These are phyloP conservation scores for Penicillium thymicola DNA, from an alignment of 2,329 filamentous ascomycete genomes.

Conservation along the genomic window DNA sequence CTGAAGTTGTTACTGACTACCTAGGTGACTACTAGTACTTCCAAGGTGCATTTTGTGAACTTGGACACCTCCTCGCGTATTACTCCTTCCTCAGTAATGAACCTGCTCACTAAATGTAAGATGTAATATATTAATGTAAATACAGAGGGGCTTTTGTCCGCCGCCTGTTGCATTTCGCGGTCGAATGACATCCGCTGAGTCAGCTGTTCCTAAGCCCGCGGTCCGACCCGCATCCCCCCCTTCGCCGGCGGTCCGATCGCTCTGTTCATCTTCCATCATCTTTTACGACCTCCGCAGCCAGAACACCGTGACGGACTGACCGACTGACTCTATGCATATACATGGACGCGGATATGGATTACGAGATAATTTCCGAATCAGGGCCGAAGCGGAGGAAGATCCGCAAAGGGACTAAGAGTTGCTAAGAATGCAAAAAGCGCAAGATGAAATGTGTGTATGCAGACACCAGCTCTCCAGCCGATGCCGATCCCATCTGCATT, in stretches of 20 bases:
- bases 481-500: conserved; percentile 5
- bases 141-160: neutral
- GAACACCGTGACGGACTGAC: neutral
- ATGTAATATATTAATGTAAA: neutral
- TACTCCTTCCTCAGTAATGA: too few species aligned
- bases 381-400: conserved; percentile 7
- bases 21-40: too few species aligned
- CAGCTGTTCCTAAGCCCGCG: neutral
- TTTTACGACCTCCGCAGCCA: neutral
- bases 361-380: neutral
- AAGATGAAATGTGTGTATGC: conserved; percentile 11
- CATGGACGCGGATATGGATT: neutral
- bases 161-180: neutral
- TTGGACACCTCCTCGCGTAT: too few species aligned
- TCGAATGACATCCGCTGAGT: neutral
- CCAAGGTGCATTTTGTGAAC: too few species aligned
- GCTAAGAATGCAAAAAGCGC: conserved; percentile 11
- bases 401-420: conserved; percentile 9
- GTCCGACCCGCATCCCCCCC: too few species aligned
- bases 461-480: neutral
- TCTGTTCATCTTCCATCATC: neutral
- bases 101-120: neutral
- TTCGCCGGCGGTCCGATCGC: neutral
- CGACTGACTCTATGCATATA: neutral
- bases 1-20: too few species aligned